Evolutionary conservation across 176 grass and related monocot genomes (phyloP), one percentile per base, ranked within the genome.

Genomic region (Neostapfia colusana): DNA sequence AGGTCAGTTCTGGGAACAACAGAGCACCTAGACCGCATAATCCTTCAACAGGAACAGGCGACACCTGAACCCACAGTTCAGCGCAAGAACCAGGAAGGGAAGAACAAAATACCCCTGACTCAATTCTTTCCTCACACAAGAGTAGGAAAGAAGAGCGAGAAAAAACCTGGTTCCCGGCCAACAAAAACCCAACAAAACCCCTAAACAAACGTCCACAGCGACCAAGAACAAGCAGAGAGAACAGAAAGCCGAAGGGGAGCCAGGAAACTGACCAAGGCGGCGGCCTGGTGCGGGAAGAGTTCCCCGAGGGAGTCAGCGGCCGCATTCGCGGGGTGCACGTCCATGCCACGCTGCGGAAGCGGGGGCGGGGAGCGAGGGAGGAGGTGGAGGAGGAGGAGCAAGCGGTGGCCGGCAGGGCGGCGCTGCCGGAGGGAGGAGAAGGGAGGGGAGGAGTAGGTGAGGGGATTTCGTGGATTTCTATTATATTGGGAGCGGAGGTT

Each of bases 251-350:
- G 11, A 16, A 37, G 40, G 16, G 51, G 17, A 28, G 18, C 10
- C n/a, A 55, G 23, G 72, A 36, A 54, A 88, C 76, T 56, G 63
- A 88, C 86, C 81, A 63, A 11, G 37, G 35, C 74, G n/a, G 35
- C 74, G n/a, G 62, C 34, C 54, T 83, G 43, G n/a, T 83, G 80
- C 36, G 81, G 80, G 37, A 83, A 83, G 43, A 83, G 24, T 12
- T 55, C 80, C 0, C 50, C 86, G 7, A 75, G 76, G 44, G 70
- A 68, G 75, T 72, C 41, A 59, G 58, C 67, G 60, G 53, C 51
- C 20, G 75, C 86, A 88, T 79, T 88, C n/a, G 44, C 43, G 3
- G 54, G 55, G 15, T 84, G 74, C 69, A 83, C 75, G 71, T 88
- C 75, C 85, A 87, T 87, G 85, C 14, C 50, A 26, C 55, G 21